Conservation (phyloP, 257 asterid genomes). For the Capsicum pubescens region DNA sequence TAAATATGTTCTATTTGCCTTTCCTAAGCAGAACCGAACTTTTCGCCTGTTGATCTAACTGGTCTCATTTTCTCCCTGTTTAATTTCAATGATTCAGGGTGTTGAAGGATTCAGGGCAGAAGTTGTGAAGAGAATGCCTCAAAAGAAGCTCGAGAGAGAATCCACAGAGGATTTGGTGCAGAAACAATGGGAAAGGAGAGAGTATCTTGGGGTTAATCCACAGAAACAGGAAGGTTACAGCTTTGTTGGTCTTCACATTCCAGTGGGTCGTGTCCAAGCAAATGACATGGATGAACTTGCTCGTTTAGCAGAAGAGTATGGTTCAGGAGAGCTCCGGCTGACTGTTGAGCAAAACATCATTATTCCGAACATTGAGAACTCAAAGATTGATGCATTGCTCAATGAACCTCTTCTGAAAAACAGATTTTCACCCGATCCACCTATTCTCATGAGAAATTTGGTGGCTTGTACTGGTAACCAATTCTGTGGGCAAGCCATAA, state of each 20-base stretch:
- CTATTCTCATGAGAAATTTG: slow-evolving; percentile 78
- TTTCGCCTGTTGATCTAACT: background rate
- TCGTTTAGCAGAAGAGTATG: slow-evolving; percentile 70
- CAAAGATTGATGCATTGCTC: slow-evolving; percentile 60
- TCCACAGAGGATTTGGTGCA: slow-evolving; percentile 71
- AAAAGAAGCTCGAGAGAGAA: slow-evolving; percentile 59
- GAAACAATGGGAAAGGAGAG: slow-evolving; percentile 82
- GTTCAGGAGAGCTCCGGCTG: slow-evolving; percentile 88
- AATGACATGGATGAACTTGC: slow-evolving; percentile 97
- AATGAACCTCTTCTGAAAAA: slow-evolving; percentile 62
- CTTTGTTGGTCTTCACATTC: slow-evolving; percentile 86
- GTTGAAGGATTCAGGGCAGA: slow-evolving; percentile 82
- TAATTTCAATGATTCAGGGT: slow-evolving; percentile 56
- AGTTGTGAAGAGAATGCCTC: slow-evolving; percentile 89
- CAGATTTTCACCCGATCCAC: slow-evolving; percentile 68
- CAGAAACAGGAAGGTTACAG: slow-evolving; percentile 87
- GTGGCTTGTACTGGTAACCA: slow-evolving; percentile 98
- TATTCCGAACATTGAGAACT: slow-evolving; percentile 74
- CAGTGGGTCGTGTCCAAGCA: slow-evolving; percentile 88
- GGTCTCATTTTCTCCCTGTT: background rate
- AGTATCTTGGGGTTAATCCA: slow-evolving; percentile 75
- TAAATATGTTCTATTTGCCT: background rate
- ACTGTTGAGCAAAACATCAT: slow-evolving; percentile 95
- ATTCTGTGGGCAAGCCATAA: slow-evolving; percentile 94
- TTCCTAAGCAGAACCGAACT: background rate